Evolutionary conservation across 1,284 basidiomycete genomes (phyloP), one percentile per base, ranked within the genome.

Genomic region (Sphaerobolus stellatus): DNA sequence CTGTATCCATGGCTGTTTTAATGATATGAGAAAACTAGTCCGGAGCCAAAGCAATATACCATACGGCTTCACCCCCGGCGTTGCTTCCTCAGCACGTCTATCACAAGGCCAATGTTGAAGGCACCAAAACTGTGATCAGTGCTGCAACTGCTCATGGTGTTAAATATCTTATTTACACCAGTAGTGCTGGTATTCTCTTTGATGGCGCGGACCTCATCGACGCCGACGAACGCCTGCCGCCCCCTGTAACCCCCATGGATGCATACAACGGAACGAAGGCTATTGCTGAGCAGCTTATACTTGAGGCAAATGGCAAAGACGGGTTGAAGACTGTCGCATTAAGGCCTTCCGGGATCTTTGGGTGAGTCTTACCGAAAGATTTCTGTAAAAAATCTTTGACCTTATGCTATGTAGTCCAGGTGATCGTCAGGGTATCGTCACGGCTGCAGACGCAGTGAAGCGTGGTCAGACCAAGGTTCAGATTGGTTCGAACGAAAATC

Each of bases 251-350:
- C 45, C 82, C 88, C 1, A 79, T 96, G 68, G 95, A 98, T 69
- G 87, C 90, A 0, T 99, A 99, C 74, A 98, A 95, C 68, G 90
- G 92, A 61, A 95, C 94, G n/a, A 99, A 99, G 74, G 91, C 90
- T 18, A 83, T 88, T 64, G 96, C 92, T 0, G 97, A 99, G 71
- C 78, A 80, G 44, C 77, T 91, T 43, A 87, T 98, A 2, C 76
- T 99, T 3, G 82, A 80, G 33, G 92, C 96, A 9, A 99, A 98
- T 66, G 89, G 86, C 4, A 81, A 86, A 61, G 81, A 83, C 24
- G 90, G 89, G 3, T 77, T 98, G 7, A 73, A 91, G 58, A 99
- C 97, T 0, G 92, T 95, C 44, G 92, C 95, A 14, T 73, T 99
- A 36, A 79, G 97, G 47, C 96, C 96, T 2, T 88, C 94, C n/a